Evolutionary conservation across 2,329 filamentous ascomycete species (phyloP), one percentile per base, ranked within the genome.

Genomic region (Mycogone perniciosa): DNA sequence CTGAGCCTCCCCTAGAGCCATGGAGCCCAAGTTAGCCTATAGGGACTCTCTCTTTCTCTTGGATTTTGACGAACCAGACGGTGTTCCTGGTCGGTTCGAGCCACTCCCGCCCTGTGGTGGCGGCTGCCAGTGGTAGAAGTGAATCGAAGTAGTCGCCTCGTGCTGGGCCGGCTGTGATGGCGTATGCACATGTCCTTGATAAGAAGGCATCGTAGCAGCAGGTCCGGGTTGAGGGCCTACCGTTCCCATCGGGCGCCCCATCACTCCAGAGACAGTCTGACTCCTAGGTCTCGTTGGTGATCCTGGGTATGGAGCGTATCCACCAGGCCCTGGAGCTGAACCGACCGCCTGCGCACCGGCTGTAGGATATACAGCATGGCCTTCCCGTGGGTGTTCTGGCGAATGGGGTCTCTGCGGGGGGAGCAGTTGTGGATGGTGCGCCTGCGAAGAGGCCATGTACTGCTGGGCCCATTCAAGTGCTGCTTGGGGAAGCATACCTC

Each of bases 111-210:
- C 74, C 67, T 87, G 79, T 56, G 82, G 79, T 10, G 90, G 90
- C 42, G 90, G 90, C 53, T 92, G 87, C 89, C 90, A 96, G 65
- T 95, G 89, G 64, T 95, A 89, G 66, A 96, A 96, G 67, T 89
- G 93, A 44, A 95, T 87, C 26, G 85, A 86, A 0, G 86, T 83
- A 38, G 86, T 88, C 13, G 82, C 78, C 56, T 83, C 81, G 58
- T 86, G 79, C 60, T 84, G 81, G 53, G 79, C 54, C 31, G 76
- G 48, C 49, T 81, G 77, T 37, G 71, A 75, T 62, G 75, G 79
- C 62, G 72, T 76, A 67, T 76, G 77, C 61, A 66, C 50, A 43
- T 68, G 72, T 59, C 64, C 67, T 69, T 67, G 71, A 44, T 75
- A 71, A 48, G 70, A 61, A 54, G 72, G 64, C 59, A 72, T 67